Conservation (phyloP, 257 asterid genomes). For the Petrea volubilis region DNA sequence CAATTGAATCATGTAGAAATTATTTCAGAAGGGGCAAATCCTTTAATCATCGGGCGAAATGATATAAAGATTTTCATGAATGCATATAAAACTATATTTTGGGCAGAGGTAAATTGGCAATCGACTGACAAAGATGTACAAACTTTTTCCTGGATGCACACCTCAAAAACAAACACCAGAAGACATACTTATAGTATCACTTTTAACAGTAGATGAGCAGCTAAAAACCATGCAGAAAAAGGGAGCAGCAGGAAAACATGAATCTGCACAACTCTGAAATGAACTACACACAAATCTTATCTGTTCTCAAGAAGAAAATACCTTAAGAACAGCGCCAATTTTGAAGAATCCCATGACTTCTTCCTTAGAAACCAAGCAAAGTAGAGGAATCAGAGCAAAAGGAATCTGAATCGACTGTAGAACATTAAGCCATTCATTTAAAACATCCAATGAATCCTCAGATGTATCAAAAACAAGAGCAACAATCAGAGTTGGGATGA, state of each 20-base stretch:
- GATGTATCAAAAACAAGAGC: slow-evolving; percentile 72
- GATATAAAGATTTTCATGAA: not conserved
- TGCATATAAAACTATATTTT: not conserved
- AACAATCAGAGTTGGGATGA: slow-evolving; percentile 66
- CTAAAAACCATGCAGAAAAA: not conserved
- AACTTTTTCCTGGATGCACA: not conserved
- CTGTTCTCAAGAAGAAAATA: slow-evolving; percentile 17
- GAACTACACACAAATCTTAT: not conserved
- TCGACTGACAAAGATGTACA: not conserved
- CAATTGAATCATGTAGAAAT: not conserved
- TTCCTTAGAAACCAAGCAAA: slow-evolving; percentile 72
- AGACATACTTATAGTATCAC: not conserved
- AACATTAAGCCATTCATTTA: slow-evolving; percentile 84
- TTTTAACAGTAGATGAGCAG: not conserved
- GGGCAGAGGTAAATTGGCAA: not conserved
- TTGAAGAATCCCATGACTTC: slow-evolving; percentile 82
- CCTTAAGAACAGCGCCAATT: slow-evolving; percentile 66
- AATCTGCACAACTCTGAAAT: not conserved
- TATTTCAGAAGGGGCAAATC: not conserved
- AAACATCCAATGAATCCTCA: slow-evolving; percentile 62
- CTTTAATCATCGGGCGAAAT: not conserved
- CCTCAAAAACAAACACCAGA: not conserved
- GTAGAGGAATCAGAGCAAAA: slow-evolving; percentile 79
- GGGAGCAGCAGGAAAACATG: not conserved
- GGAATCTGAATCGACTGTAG: slow-evolving; percentile 84